Conservation (phyloP, 176 grass and related monocot species). For the Cymbopogon citratus region DNA sequence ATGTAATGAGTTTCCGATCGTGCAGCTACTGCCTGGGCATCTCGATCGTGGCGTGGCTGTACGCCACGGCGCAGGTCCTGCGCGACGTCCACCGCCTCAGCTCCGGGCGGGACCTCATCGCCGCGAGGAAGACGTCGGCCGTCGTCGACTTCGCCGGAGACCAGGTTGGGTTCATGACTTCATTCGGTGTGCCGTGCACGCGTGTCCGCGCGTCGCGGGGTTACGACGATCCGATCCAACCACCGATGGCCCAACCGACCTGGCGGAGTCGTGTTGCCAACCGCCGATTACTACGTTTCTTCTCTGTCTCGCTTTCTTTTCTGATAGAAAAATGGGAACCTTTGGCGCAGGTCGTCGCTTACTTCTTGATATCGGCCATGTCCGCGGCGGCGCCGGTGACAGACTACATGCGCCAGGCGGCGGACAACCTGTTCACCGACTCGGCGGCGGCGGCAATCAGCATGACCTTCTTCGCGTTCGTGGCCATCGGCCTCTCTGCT, state of each 20-base stretch:
- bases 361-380: constrained; percentile 43
- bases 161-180: constrained; percentile 29
- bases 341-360: constrained; percentile 33
- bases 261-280: neutral
- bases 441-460: constrained; percentile 52
- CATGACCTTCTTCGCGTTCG: constrained; percentile 68
- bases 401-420: constrained; percentile 49
- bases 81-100: constrained; percentile 36
- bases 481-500: constrained; percentile 47
- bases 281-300: neutral
- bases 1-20: too few relatives aligned
- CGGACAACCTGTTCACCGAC: constrained; percentile 56
- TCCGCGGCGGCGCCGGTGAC: constrained; percentile 67
- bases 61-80: constrained; percentile 51
- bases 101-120: constrained; percentile 39
- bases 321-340: neutral
- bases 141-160: constrained; percentile 69
- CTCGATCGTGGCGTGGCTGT: constrained; percentile 54
- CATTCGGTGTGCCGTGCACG: neutral
- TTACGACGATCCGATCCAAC: neutral
- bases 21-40: constrained; percentile 64
- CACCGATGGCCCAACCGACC: neutral
- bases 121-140: constrained; percentile 14
- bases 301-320: neutral
- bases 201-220: too few relatives aligned